Percentiles rank a stretch among this genome's conserved stretches.
phyloP scores from a whole-genome alignment of 2,329 filamentous ascomycete genomes.

The Xylaria multiplex region DNA sequence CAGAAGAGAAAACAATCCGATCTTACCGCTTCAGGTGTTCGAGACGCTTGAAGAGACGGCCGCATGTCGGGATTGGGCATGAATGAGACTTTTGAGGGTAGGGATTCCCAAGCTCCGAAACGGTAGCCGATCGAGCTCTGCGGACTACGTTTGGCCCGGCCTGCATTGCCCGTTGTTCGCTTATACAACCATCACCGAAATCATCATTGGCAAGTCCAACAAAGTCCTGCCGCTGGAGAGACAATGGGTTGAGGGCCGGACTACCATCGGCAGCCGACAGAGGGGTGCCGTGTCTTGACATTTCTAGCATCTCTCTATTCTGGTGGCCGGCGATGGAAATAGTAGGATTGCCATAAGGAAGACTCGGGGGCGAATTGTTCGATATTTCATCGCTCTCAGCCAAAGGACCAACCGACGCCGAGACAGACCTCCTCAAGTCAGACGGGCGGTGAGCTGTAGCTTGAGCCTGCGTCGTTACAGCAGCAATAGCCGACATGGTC shows the following conservation, averaged over 20 bases:
- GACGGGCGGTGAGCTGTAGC: constrained; percentile 80
- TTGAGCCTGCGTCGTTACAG: constrained; percentile 65
- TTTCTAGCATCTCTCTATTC: constrained; percentile 80
- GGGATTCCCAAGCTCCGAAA: constrained; percentile 89
- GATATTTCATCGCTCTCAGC: constrained; percentile 81
- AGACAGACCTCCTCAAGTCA: constrained; percentile 90
- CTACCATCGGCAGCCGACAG: constrained; percentile 85
- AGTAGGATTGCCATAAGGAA: constrained; percentile 76
- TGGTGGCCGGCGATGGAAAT: constrained; percentile 73
- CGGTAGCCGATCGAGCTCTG: constrained; percentile 90
- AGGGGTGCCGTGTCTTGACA: constrained; percentile 92
- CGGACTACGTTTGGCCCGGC: constrained; percentile 81
- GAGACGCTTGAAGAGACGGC: constrained; percentile 96
- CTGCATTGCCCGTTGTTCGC: constrained; percentile 74
- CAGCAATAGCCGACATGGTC: constrained; percentile 74
- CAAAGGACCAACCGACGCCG: constrained; percentile 83
- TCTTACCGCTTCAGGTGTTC: constrained; percentile 98
- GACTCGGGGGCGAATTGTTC: constrained; percentile 80
- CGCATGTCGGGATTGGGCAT: constrained; percentile 98
- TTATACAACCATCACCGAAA: constrained; percentile 65
- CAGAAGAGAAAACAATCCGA: constrained; percentile 55
- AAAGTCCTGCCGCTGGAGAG: constrained; percentile 77
- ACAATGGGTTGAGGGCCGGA: constrained; percentile 76
- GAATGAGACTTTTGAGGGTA: constrained; percentile 99
- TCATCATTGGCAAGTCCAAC: constrained; percentile 71